A percentile compares a stretch with the other conserved stretches of the same genome.
phyloP scores from a whole-genome alignment of 768 basidiomycete species.

The Leccinellum rugosiceps region DNA sequence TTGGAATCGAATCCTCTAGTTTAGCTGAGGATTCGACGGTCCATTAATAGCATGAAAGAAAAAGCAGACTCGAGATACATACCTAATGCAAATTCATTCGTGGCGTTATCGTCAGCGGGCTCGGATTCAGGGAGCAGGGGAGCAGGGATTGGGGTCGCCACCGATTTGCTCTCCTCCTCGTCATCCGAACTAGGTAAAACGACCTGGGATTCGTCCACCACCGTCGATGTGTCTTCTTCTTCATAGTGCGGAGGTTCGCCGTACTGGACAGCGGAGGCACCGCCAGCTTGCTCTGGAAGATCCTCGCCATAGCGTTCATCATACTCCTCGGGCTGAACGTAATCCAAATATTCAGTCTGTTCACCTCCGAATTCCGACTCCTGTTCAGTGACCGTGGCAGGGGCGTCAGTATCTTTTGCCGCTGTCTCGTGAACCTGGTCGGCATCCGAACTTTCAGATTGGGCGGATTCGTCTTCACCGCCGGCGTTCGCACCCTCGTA shows the following conservation, averaged over 20 bases:
- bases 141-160: slow-evolving; percentile 14
- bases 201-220: slow-evolving; percentile 16
- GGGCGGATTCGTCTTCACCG: slow-evolving; percentile 17
- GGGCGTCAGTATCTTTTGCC: slow-evolving; percentile 23
- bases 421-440: slow-evolving; percentile 26
- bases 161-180: slow-evolving; percentile 11
- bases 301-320: slow-evolving; percentile 36
- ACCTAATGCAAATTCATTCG: slow-evolving; percentile 3
- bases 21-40: slow-evolving; percentile 2
- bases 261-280: slow-evolving; percentile 9
- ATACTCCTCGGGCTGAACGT: slow-evolving; percentile 33
- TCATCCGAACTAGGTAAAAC: slow-evolving; percentile 11
- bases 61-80: neutral
- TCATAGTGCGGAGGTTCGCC: slow-evolving; percentile 20
- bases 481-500: slow-evolving; percentile 16
- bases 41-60: neutral
- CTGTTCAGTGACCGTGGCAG: slow-evolving; percentile 5
- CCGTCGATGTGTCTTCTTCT: slow-evolving; percentile 17
- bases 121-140: slow-evolving; percentile 9
- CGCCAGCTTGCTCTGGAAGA: slow-evolving; percentile 29
- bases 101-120: neutral
- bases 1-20: neutral
- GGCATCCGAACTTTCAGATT: slow-evolving; percentile 25
- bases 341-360: slow-evolving; percentile 33
- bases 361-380: slow-evolving; percentile 27